Evolutionary conservation across 257 asterid genomes (phyloP).

Genomic region (Solanum bukasovii): DNA sequence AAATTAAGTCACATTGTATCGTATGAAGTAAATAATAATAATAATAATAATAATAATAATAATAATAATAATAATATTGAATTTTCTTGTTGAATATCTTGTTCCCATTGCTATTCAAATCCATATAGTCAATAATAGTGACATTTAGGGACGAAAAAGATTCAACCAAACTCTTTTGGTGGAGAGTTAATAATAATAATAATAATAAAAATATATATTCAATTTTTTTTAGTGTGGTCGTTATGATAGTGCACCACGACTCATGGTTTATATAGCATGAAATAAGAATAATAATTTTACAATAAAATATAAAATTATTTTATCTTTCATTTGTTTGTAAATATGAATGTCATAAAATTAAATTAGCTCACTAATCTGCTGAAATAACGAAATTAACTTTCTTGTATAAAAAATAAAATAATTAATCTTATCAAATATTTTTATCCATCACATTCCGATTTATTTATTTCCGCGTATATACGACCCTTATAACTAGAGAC

Average conservation of each 20-base stretch:
- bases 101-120: background rate
- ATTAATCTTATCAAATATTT: background rate
- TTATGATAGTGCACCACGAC: background rate
- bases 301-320: background rate
- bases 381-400: background rate
- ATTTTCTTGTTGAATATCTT: background rate
- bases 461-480: background rate
- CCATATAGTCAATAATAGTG: background rate
- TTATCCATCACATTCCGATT: background rate
- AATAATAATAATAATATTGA: no score
- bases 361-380: background rate
- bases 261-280: background rate
- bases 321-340: background rate
- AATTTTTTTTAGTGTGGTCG: background rate
- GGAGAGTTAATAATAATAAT: no score
- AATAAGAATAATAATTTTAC: background rate
- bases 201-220: background rate
- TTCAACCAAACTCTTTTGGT: background rate
- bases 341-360: background rate
- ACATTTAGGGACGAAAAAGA: background rate
- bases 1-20: background rate
- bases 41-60: no score
- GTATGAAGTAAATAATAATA: no score
- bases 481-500: background rate
- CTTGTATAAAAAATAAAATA: background rate